Evolutionary conservation across 345 rosid genomes (phyloP).

Genomic region (Sonneratia caseolaris): DNA sequence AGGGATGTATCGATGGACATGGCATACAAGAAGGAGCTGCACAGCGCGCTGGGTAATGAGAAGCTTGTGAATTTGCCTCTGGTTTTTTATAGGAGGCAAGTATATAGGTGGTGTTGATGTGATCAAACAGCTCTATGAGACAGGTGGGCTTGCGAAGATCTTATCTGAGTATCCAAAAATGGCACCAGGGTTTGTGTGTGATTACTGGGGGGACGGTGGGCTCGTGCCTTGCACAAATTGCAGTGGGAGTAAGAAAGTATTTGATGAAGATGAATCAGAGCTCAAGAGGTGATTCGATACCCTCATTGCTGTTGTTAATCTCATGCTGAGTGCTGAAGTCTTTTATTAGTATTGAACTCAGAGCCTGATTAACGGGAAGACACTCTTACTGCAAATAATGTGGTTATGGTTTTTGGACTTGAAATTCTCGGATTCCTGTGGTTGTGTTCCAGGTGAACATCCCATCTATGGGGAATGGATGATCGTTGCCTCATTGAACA

Average conservation of each 20-base stretch:
- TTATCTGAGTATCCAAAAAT: slow-evolving; percentile 58
- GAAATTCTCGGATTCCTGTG: too few relatives aligned
- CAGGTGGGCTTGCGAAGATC: slow-evolving; percentile 65
- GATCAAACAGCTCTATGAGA: slow-evolving; percentile 67
- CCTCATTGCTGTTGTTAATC: slow-evolving; percentile 60
- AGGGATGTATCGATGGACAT: slow-evolving; percentile 87
- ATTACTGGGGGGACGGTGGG: slow-evolving; percentile 65
- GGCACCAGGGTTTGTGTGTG: slow-evolving; percentile 57
- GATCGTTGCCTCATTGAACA: neutral
- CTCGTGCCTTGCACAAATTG: slow-evolving; percentile 71
- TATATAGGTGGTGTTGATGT: slow-evolving; percentile 77
- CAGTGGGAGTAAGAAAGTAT: slow-evolving; percentile 81
- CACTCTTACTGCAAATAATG: neutral
- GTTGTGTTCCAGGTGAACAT: too few relatives aligned
- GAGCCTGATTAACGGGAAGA: neutral
- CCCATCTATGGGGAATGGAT: neutral
- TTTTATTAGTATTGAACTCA: neutral
- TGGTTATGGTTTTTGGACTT: neutral
- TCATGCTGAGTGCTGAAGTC: neutral
- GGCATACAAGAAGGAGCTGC: slow-evolving; percentile 67
- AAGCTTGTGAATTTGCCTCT: slow-evolving; percentile 63
- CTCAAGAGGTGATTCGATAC: slow-evolving; percentile 66
- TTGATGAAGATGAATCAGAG: slow-evolving; percentile 68
- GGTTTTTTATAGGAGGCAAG: slow-evolving; percentile 59
- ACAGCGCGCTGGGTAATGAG: slow-evolving; percentile 39